Evolutionary conservation across 306 rosid genomes (phyloP), one percentile per base, ranked within the genome.

Genomic region (Luffa acutangula): DNA sequence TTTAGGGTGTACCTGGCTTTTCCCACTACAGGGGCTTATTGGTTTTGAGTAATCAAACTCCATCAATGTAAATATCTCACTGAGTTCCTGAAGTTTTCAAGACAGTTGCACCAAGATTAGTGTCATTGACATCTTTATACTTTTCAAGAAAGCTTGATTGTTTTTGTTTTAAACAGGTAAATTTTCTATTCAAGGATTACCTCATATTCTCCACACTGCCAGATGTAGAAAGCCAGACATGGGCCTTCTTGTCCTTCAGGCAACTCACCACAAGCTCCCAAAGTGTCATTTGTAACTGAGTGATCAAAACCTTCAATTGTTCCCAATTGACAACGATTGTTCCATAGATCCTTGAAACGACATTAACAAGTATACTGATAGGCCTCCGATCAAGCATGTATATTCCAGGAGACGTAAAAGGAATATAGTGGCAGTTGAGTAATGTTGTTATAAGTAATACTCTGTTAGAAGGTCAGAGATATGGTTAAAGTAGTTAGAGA

Each of bases 21-120:
- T 85, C 83, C 95, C 98, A 69, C 80, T 82, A 80, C 89, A 83
- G 57, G 83, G 62, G 71, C 82, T 63, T 79, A 92, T 92, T 63
- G 85, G 87, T 79, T 88, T 91, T 56, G 89, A 85, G 87, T 81
- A 94, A 87, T 92, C 98, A 80, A 94, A 94, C 88, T 91, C 97
- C 97, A 92, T 88, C 66, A 92, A 51, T 49, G 86, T 84, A 86
- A 84, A 85, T 80, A 81, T 82, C 84, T 87, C 91, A 82, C 97
- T 90, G 77, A 94, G 96, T 83, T 88, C 89, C 98, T 94, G 95
- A 82, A 86, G 20, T 53, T 80, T 80, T 75, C n/a, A 41, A 37
- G 41, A 76, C 18, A 59, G 62, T 74, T 15, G 31, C 43, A 51
- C 62, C 46, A 56, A 57, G 11, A 64, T 72, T 67, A 64, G 69